These are phyloP conservation scores for Colletotrichum sp. DNA, from an alignment of 2,329 filamentous ascomycete genomes.

Conservation along the genomic window DNA sequence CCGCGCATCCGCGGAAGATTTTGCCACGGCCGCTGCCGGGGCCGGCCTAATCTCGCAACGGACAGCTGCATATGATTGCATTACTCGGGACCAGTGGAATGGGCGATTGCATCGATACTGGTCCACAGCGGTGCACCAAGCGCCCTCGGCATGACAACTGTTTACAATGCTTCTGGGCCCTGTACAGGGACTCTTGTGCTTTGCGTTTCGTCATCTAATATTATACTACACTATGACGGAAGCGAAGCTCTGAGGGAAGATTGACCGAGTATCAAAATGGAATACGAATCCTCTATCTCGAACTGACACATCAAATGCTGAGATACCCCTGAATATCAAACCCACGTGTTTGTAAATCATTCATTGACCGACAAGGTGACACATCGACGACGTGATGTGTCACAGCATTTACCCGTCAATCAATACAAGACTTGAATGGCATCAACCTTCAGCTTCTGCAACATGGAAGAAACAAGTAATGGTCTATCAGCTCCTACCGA, in stretches of 20 bases:
- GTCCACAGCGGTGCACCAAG: not conserved
- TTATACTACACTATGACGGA: not conserved
- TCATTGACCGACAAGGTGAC: not conserved
- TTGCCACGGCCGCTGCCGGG: not conserved
- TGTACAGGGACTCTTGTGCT: not conserved
- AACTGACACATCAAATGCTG: not conserved
- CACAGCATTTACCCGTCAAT: not conserved
- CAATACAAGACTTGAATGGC: not conserved
- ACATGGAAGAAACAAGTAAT: not conserved
- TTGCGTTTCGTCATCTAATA: not conserved
- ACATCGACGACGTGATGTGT: not conserved
- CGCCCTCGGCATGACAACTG: not conserved
- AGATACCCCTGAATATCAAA: not conserved
- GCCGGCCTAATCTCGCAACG: conserved; percentile 1
- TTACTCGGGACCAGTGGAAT: not conserved
- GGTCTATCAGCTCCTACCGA: not conserved
- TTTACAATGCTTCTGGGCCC: not conserved
- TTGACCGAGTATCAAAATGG: not conserved
- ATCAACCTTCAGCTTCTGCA: not conserved
- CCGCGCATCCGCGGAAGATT: not conserved
- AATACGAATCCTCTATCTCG: not conserved
- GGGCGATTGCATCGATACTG: conserved; percentile 4
- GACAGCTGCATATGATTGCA: not conserved
- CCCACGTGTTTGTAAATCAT: not conserved
- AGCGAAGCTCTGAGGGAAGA: not conserved